Base-by-base conservation (phyloP, 1,284 basidiomycete genomes). In the Tilletiaria anomala region DNA sequence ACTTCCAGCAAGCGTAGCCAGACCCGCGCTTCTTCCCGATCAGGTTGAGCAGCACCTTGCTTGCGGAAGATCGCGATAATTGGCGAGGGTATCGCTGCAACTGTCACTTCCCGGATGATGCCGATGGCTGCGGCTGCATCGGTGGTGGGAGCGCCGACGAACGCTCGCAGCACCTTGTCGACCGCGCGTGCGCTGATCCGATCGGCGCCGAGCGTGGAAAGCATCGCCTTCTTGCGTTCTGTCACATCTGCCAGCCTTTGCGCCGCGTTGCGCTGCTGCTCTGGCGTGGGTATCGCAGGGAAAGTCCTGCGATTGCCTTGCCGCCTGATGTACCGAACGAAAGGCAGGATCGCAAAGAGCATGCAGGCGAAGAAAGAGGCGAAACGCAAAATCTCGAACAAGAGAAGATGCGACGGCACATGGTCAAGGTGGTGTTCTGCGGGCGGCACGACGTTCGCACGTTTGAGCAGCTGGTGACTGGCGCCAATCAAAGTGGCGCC, bases 51-150 rank as follows among this genome's bases (percentile, higher is more conserved):
- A n/a, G n/a, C n/a, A n/a, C n/a, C n/a, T n/a, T n/a, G n/a, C n/a
- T n/a, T n/a, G n/a, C n/a, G n/a, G n/a, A n/a, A n/a, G n/a, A n/a
- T n/a, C n/a, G n/a, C n/a, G n/a, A n/a, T n/a, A n/a, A n/a, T n/a
- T n/a, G n/a, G n/a, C 85, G 26, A 75, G 71, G 3, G 73, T 12
- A 35, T 3, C 34, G 14, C 34, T 18, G 14, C 17, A 16, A 35
- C 17, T 35, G n/a, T 12, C n/a, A n/a, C n/a, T n/a, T n/a, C n/a
- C n/a, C n/a, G n/a, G n/a, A n/a, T n/a, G n/a, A n/a, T n/a, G n/a
- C n/a, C n/a, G n/a, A n/a, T n/a, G n/a, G n/a, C n/a, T n/a, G n/a
- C n/a, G n/a, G n/a, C n/a, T n/a, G n/a, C n/a, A n/a, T n/a, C n/a
- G n/a, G n/a, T n/a, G n/a, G n/a, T n/a, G n/a, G n/a, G n/a, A n/a